A percentile compares a stretch with the other conserved stretches of the same genome.
Evolutionary conservation across 768 basidiomycete species (phyloP).

Genomic region (Suillus alpinus): DNA sequence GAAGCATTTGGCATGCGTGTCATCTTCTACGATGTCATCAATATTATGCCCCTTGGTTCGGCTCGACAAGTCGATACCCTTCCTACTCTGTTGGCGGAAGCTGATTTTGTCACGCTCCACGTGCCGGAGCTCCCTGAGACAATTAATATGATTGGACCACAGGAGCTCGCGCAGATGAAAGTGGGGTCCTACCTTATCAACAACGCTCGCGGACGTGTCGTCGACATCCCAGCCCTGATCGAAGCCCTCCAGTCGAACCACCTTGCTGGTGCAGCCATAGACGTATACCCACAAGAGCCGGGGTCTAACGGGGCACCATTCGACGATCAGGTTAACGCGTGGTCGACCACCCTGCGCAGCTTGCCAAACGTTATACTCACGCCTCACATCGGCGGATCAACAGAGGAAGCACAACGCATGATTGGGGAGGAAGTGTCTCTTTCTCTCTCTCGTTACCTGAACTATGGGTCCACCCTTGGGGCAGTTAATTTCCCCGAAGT

Average conservation of each 20-base stretch:
- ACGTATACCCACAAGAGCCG: conserved; percentile 94
- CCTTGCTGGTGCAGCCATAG: conserved; percentile 83
- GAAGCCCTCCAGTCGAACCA: conserved; percentile 79
- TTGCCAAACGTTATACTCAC: conserved; percentile 94
- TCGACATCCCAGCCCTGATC: conserved; percentile 91
- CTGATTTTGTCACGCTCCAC: conserved; percentile 95
- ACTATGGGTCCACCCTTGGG: conserved; percentile 85
- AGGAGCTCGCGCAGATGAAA: conserved; percentile 89
- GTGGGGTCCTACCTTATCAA: conserved; percentile 94
- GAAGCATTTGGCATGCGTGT: conserved; percentile 96
- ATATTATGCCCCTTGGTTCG: conserved; percentile 95
- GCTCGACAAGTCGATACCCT: conserved; percentile 89
- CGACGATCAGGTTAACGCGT: conserved; percentile 83
- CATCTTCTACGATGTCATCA: conserved; percentile 91
- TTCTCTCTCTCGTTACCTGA: conserved; percentile 84
- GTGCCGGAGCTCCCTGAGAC: conserved; percentile 97
- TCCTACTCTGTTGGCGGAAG: conserved; percentile 62
- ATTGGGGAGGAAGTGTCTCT: conserved; percentile 94
- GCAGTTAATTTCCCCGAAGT: conserved; percentile 99
- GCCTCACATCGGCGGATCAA: conserved; percentile 98
- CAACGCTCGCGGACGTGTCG: conserved; percentile 93
- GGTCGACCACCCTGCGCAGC: conserved; percentile 71
- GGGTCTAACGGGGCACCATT: conserved; percentile 88
- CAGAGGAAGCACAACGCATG: conserved; percentile 97
- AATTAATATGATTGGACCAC: conserved; percentile 82